Evolutionary conservation across 2,329 filamentous ascomycete species (phyloP), one percentile per base, ranked within the genome.

Genomic region (Sclerotinia borealis): DNA sequence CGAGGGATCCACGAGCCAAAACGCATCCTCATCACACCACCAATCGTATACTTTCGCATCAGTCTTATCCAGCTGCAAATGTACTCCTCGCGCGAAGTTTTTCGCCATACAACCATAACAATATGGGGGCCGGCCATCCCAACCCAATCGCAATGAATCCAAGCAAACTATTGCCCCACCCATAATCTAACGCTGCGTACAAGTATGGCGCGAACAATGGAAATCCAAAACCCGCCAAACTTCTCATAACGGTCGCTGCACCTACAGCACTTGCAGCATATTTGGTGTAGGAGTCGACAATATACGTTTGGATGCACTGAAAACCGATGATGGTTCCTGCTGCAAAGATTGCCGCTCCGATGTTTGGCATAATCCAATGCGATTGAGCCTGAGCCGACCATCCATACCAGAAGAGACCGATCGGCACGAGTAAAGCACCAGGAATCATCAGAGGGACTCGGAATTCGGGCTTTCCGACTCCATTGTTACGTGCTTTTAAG

Each of bases 371-470:
- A 36, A 86, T 82, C 82, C 83, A 86, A 67, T 83, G 80, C 0
- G 77, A 75, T 7, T 78, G 71, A 29, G 78, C 77, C 54, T 85
- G 76, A 0, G 82, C 82, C 0, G 77, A 76, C 84, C 84, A 86
- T 41, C 84, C 84, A 69, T 85, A 86, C 72, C 80, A 77, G 66
- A 85, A 80, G 0, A 86, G 75, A 1, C 81, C 79, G 11, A 87
- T 75, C 0, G 86, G 86, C 0, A 87, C 67, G 1, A 87, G 66
- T 0, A 88, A 45, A 0, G 80, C 80, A 0, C 81, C 82, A 0
- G 83, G 76, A 17, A 84, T 70, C 75, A 86, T 83, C 2, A 87
- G 75, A 0, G 85, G 86, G 0, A 87, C 78, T n/a, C 87, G 82
- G 69, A 84, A 87, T 68, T 90, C 87, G 0, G 87, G 86, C 63